Percentiles rank a stretch among this genome's conserved stretches.
These are phyloP conservation scores for Xylaria sp. DNA, from an alignment of 2,329 filamentous ascomycete genomes.

Conservation along the genomic window DNA sequence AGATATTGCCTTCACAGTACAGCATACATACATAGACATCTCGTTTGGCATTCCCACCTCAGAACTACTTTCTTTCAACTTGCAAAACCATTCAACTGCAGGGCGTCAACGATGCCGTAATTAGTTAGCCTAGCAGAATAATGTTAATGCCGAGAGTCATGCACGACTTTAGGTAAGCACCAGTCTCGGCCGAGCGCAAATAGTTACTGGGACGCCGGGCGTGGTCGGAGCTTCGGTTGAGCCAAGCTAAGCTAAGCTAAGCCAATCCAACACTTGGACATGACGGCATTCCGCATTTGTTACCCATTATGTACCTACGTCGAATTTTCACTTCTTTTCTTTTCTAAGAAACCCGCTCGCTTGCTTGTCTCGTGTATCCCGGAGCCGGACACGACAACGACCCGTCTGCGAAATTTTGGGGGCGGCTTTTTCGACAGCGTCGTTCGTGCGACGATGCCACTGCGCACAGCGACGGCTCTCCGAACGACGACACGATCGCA, in stretches of 20 bases:
- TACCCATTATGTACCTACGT: neutral
- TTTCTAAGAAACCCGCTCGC: neutral
- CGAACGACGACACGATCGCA: conserved; percentile 35
- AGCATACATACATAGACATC: too few species aligned
- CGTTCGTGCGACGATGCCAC: conserved; percentile 36
- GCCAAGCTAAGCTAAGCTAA: neutral
- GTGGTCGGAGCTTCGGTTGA: conserved; percentile 29
- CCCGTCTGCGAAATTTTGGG: neutral
- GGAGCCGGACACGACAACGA: conserved; percentile 9
- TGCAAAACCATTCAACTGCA: neutral
- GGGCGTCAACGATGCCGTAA: neutral
- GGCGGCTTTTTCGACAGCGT: conserved; percentile 32
- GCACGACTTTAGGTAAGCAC: neutral
- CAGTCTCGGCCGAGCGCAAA: neutral
- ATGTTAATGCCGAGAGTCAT: neutral
- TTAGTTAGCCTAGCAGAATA: neutral
- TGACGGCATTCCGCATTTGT: conserved; percentile 35
- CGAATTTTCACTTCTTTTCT: neutral
- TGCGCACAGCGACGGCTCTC: conserved; percentile 27
- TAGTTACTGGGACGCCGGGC: neutral
- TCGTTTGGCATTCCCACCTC: too few species aligned
- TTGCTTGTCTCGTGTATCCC: neutral
- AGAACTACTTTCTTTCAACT: too few species aligned
- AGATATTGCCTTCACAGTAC: too few species aligned
- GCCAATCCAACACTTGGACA: conserved; percentile 3